phyloP scores from a whole-genome alignment of 2,329 filamentous ascomycete species.

The Botrytis cinerea region DNA sequence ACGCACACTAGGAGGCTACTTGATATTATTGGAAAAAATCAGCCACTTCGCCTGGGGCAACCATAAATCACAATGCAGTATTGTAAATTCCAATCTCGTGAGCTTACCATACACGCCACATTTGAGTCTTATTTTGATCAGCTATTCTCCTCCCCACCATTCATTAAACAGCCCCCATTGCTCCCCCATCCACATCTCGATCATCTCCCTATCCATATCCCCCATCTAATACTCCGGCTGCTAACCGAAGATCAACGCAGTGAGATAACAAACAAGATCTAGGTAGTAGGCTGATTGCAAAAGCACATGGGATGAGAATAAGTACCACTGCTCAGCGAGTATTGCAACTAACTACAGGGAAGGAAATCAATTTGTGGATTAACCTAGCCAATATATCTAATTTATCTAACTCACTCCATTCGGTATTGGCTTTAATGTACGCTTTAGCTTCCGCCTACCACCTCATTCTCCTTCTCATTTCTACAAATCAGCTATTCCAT shows the following conservation, averaged over 20 bases:
- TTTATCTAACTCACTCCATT: background rate
- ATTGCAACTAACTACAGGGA: background rate
- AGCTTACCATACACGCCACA: background rate
- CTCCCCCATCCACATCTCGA: background rate
- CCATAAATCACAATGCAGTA: background rate
- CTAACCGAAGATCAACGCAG: background rate
- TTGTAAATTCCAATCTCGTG: background rate
- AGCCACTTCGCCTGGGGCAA: background rate
- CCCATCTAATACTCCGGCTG: background rate
- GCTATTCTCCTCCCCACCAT: background rate
- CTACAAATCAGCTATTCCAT: no score
- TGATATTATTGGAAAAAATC: background rate
- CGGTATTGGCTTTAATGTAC: background rate
- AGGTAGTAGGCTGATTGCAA: background rate
- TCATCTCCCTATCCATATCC: background rate
- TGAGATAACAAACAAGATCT: background rate
- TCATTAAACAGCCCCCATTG: background rate
- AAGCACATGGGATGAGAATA: background rate
- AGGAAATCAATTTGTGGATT: background rate
- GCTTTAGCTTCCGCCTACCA: background rate
- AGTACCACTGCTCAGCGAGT: background rate
- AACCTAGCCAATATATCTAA: background rate
- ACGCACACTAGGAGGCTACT: background rate
- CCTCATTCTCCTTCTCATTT: background rate
- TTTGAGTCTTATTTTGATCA: background rate